phyloP scores from a whole-genome alignment of 805 yeast species.

The Pichia insulana region DNA sequence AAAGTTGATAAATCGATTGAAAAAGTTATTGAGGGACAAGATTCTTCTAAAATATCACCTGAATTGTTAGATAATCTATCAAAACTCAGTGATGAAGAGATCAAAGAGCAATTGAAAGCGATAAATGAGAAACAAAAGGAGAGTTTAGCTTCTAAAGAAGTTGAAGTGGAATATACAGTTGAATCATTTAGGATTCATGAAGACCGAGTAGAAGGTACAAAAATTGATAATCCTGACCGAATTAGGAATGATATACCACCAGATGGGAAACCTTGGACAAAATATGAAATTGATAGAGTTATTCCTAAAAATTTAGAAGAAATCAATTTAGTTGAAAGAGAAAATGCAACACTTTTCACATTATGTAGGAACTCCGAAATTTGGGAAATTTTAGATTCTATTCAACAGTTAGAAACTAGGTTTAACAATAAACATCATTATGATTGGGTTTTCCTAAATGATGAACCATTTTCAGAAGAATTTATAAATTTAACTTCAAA shows the following conservation, averaged over 20 bases:
- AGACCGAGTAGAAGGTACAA: constrained; percentile 8
- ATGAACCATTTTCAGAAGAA: constrained; percentile 35
- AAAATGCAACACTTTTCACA: constrained; percentile 54
- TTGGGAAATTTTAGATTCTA: constrained; percentile 32
- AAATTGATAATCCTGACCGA: constrained; percentile 6
- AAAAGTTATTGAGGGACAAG: neutral
- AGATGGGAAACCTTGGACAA: constrained; percentile 9
- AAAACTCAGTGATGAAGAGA: constrained; percentile 13
- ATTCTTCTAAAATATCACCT: neutral
- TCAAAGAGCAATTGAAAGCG: constrained; percentile 8
- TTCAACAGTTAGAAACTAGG: constrained; percentile 32
- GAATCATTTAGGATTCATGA: neutral
- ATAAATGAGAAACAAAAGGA: constrained; percentile 6
- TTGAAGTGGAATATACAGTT: neutral
- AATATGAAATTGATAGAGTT: constrained; percentile 12
- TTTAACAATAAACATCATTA: constrained; percentile 32
- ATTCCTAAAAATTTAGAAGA: constrained; percentile 5
- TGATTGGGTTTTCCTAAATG: constrained; percentile 43
- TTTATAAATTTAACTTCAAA: constrained; percentile 32
- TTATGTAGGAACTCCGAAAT: constrained; percentile 36
- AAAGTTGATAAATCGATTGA: constrained; percentile 4
- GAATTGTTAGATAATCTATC: constrained; percentile 4
- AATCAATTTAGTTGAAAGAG: constrained; percentile 19
- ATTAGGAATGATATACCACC: constrained; percentile 9
- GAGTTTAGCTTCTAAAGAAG: constrained; percentile 2